Conservation (phyloP, 1,139 yeast genomes). For the Sugiyamaella japonica region DNA sequence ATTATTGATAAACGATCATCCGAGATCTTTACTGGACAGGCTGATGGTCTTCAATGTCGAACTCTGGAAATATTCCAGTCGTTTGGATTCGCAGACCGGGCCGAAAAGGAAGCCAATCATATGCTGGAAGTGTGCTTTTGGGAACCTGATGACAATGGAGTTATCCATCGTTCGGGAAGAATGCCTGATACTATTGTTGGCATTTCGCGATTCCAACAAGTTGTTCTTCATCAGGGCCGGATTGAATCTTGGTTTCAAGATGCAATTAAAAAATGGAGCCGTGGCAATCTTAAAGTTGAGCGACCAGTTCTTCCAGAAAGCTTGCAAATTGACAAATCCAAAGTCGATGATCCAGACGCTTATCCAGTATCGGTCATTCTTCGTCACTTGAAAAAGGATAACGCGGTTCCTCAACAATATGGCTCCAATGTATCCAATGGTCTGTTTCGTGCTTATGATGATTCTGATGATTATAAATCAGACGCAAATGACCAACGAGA, state of each 20-base stretch:
- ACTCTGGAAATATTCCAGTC: slow-evolving; percentile 42
- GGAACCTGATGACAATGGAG: slow-evolving; percentile 25
- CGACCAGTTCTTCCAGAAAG: slow-evolving; percentile 38
- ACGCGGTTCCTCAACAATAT: slow-evolving; percentile 36
- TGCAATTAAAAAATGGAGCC: slow-evolving; percentile 37
- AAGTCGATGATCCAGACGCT: slow-evolving; percentile 31
- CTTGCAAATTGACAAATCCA: slow-evolving; percentile 34
- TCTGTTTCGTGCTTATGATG: slow-evolving; percentile 33
- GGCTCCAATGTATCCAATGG: slow-evolving; percentile 38
- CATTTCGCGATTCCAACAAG: slow-evolving; percentile 40
- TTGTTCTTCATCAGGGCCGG: slow-evolving; percentile 42
- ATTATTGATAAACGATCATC: slow-evolving; percentile 41
- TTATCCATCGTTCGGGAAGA: slow-evolving; percentile 34
- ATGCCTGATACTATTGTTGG: slow-evolving; percentile 40
- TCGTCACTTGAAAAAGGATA: slow-evolving; percentile 28
- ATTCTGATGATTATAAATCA: neutral
- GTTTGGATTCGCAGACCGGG: slow-evolving; percentile 40
- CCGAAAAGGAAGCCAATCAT: slow-evolving; percentile 40
- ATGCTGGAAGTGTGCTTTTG: slow-evolving; percentile 34
- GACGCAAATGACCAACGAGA: slow-evolving; percentile 2
- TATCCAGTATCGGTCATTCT: slow-evolving; percentile 40
- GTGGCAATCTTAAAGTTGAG: slow-evolving; percentile 34
- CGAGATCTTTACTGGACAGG: slow-evolving; percentile 42
- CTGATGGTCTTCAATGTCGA: slow-evolving; percentile 43
- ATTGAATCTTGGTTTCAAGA: slow-evolving; percentile 40